A percentile compares a stretch with the other conserved stretches of the same genome.
Conservation (phyloP, 1,139 yeast species). For the Scheffersomyces insectosa region DNA sequence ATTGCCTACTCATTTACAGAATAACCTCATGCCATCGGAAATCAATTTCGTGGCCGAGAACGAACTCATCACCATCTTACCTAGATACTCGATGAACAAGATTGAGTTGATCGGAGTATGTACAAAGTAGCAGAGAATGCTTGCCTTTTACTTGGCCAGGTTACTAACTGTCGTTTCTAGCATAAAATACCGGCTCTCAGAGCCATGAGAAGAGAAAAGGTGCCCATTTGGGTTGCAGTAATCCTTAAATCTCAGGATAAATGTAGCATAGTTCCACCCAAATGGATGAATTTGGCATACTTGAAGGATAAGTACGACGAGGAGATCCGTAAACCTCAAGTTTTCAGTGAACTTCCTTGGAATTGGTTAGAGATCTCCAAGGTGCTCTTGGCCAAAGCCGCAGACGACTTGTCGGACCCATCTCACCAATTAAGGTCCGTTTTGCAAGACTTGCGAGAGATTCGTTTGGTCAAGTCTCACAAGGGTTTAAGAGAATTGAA, state of each 20-base stretch:
- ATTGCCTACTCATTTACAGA: constrained; percentile 56
- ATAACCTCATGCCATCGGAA: constrained; percentile 73
- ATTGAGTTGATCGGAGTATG: constrained; percentile 63
- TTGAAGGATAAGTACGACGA: constrained; percentile 64
- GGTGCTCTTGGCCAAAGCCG: constrained; percentile 62
- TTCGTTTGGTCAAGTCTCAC: constrained; percentile 77
- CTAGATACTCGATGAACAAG: constrained; percentile 68
- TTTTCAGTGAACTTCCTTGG: constrained; percentile 77
- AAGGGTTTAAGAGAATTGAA: constrained; percentile 77
- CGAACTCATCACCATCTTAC: constrained; percentile 68
- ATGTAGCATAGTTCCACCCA: constrained; percentile 84
- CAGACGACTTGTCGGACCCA: constrained; percentile 74
- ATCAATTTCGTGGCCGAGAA: constrained; percentile 85
- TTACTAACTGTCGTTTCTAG: constrained; percentile 23
- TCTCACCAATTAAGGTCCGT: constrained; percentile 63
- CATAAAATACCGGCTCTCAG: constrained; percentile 52
- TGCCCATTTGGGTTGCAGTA: constrained; percentile 89
- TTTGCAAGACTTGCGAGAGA: constrained; percentile 82
- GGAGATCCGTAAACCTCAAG: constrained; percentile 57
- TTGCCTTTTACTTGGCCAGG: not conserved
- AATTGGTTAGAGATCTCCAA: constrained; percentile 86
- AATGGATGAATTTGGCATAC: constrained; percentile 70
- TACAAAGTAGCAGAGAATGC: too few relatives aligned
- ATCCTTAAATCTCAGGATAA: constrained; percentile 80
- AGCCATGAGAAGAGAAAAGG: constrained; percentile 69